A percentile compares a stretch with the other conserved stretches of the same genome.
phyloP scores from a whole-genome alignment of 2,329 filamentous ascomycete species.

The Pseudomassariella vexata region DNA sequence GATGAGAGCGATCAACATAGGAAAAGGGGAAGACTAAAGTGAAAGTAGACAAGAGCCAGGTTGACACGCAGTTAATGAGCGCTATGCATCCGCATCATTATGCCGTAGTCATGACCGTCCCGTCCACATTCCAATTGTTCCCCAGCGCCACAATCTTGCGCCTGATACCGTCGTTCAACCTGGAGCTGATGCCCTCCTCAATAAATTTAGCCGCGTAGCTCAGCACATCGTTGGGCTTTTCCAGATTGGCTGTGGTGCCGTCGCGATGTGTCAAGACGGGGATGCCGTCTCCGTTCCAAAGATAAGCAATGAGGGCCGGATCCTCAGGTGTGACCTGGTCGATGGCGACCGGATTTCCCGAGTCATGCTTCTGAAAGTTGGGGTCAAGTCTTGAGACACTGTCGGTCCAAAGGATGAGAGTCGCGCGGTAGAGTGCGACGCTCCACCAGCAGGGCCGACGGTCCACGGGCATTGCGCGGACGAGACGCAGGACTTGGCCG shows the following conservation, averaged over 20 bases:
- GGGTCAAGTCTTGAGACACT: slow-evolving; percentile 46
- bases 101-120: background rate
- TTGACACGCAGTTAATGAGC: too few species aligned
- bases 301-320: slow-evolving; percentile 27
- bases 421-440: slow-evolving; percentile 63
- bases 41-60: too few species aligned
- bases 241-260: slow-evolving; percentile 27
- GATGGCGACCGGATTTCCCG: slow-evolving; percentile 23
- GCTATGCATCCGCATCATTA: background rate
- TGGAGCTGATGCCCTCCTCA: slow-evolving; percentile 32
- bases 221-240: slow-evolving; percentile 32
- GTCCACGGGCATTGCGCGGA: slow-evolving; percentile 53
- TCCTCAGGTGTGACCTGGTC: slow-evolving; percentile 36
- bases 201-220: slow-evolving; percentile 33
- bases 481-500: slow-evolving; percentile 58
- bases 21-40: too few species aligned
- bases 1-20: too few species aligned
- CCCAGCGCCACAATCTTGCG: slow-evolving; percentile 35
- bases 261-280: slow-evolving; percentile 28
- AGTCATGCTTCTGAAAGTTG: slow-evolving; percentile 25
- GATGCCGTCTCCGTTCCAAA: slow-evolving; percentile 31
- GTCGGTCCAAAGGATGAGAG: slow-evolving; percentile 57
- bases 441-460: slow-evolving; percentile 65
- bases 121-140: slow-evolving; percentile 31
- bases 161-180: slow-evolving; percentile 38